A percentile compares a stretch with the other conserved stretches of the same genome.
phyloP scores from a whole-genome alignment of 2,329 filamentous ascomycete genomes.

The Arthrobotrys megalospora region DNA sequence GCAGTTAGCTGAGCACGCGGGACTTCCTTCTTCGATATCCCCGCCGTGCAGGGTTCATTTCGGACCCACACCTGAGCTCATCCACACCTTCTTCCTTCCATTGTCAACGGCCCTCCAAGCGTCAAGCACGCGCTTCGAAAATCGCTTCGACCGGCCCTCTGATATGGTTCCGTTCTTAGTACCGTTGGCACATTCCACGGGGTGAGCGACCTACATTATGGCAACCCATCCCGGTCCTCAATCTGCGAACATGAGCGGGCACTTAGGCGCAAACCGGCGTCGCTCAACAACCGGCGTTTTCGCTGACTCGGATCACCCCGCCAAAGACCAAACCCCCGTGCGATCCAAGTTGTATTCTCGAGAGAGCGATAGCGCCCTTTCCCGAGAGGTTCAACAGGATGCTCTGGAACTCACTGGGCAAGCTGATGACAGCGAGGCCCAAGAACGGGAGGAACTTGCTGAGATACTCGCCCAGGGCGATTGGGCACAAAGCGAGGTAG shows the following conservation, averaged over 20 bases:
- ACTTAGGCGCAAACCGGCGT: conserved; percentile 24
- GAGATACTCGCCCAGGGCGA: conserved; percentile 53
- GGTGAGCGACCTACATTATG: conserved; percentile 14
- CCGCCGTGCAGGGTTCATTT: too few species aligned
- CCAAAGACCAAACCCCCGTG: conserved; percentile 8
- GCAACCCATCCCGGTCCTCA: neutral
- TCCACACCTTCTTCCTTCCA: neutral
- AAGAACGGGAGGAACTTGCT: conserved; percentile 47
- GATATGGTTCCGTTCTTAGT: conserved; percentile 16
- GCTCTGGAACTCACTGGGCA: conserved; percentile 41
- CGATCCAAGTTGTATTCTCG: conserved; percentile 6
- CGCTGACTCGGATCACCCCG: conserved; percentile 14
- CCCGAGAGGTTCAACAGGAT: conserved; percentile 53
- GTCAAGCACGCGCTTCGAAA: neutral
- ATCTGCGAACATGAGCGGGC: conserved; percentile 1
- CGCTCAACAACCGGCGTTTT: conserved; percentile 55
- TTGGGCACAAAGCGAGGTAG: conserved; percentile 48
- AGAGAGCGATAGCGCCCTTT: conserved; percentile 32
- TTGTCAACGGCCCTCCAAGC: neutral
- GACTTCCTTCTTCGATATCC: too few species aligned
- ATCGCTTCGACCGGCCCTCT: conserved; percentile 2
- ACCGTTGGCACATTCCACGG: conserved; percentile 10
- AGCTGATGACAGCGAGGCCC: conserved; percentile 36
- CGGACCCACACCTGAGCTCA: too few species aligned
- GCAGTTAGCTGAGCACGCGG: too few species aligned